A percentile compares a stretch with the other conserved stretches of the same genome.
Conservation (phyloP, 169 alveolate genomes). For the Plasmodium yoelii region DNA sequence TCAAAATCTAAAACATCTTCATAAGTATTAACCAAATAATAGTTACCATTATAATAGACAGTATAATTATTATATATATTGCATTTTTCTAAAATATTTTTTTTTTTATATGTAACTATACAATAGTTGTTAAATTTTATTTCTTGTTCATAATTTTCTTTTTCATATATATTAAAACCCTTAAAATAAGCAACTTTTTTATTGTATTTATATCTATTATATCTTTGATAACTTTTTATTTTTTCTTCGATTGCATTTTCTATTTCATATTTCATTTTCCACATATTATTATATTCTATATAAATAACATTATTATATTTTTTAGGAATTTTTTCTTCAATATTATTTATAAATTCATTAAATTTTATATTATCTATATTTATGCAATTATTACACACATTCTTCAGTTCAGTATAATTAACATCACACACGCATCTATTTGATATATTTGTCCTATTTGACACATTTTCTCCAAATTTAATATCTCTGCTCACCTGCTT, state of each 20-base stretch:
- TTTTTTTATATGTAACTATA: constrained; percentile 63
- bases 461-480: background rate
- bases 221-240: constrained; percentile 37
- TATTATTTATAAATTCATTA: constrained; percentile 7
- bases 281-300: constrained; percentile 37
- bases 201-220: constrained; percentile 61
- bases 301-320: constrained; percentile 52
- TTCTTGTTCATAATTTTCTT: constrained; percentile 61
- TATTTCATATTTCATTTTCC: constrained; percentile 67
- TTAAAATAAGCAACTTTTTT: constrained; percentile 50
- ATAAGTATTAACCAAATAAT: constrained; percentile 25
- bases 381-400: background rate
- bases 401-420: too few species aligned
- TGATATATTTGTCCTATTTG: too few species aligned
- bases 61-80: constrained; percentile 56
- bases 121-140: constrained; percentile 61
- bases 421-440: too few species aligned
- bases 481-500: background rate
- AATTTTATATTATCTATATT: background rate
- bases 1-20: constrained; percentile 50
- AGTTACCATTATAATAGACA: constrained; percentile 25
- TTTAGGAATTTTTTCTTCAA: constrained; percentile 17
- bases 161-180: constrained; percentile 70
- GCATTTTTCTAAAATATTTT: constrained; percentile 46
- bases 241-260: constrained; percentile 32